phyloP scores from a whole-genome alignment of 2,329 filamentous ascomycete species.

The Hypoxylon sp. region DNA sequence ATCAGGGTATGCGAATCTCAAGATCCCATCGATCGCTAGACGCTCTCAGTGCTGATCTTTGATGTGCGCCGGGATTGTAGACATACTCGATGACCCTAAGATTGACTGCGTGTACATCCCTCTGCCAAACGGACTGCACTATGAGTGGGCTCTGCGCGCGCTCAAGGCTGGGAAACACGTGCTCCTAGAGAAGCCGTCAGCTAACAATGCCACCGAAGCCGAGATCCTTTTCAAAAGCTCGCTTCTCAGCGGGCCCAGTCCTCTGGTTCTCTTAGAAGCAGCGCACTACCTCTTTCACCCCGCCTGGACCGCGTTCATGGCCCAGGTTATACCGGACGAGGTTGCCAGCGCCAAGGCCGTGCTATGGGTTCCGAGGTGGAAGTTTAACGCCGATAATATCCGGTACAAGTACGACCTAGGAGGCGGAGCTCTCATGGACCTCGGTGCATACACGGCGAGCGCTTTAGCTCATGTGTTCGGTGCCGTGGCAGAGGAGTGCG shows the following conservation, averaged over 20 bases:
- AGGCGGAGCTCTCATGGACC: slow-evolving; percentile 59
- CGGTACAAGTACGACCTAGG: slow-evolving; percentile 60
- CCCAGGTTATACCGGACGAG: slow-evolving; percentile 56
- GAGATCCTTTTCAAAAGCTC: slow-evolving; percentile 60
- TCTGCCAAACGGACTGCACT: slow-evolving; percentile 61
- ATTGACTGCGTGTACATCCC: slow-evolving; percentile 68
- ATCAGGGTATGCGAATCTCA: slow-evolving; percentile 59
- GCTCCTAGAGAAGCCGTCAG: slow-evolving; percentile 68
- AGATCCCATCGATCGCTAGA: neutral
- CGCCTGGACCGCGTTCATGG: slow-evolving; percentile 60
- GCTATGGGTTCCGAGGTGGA: slow-evolving; percentile 52
- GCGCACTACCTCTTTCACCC: slow-evolving; percentile 68
- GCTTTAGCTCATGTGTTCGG: slow-evolving; percentile 55
- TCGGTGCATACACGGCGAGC: slow-evolving; percentile 56
- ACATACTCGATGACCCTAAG: slow-evolving; percentile 57
- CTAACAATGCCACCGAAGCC: slow-evolving; percentile 63
- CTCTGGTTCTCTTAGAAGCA: slow-evolving; percentile 67
- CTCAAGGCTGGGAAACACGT: slow-evolving; percentile 68
- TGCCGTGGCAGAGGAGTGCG: slow-evolving; percentile 53
- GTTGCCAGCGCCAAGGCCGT: slow-evolving; percentile 56
- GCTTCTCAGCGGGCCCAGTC: slow-evolving; percentile 52
- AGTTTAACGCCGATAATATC: slow-evolving; percentile 59
- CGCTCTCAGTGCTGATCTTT: neutral
- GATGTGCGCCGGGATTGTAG: slow-evolving; percentile 42
- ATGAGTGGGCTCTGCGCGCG: slow-evolving; percentile 64